A percentile compares a stretch with the other conserved stretches of the same genome.
phyloP scores from a whole-genome alignment of 441 rosid species.

The Pelargonium australe region DNA sequence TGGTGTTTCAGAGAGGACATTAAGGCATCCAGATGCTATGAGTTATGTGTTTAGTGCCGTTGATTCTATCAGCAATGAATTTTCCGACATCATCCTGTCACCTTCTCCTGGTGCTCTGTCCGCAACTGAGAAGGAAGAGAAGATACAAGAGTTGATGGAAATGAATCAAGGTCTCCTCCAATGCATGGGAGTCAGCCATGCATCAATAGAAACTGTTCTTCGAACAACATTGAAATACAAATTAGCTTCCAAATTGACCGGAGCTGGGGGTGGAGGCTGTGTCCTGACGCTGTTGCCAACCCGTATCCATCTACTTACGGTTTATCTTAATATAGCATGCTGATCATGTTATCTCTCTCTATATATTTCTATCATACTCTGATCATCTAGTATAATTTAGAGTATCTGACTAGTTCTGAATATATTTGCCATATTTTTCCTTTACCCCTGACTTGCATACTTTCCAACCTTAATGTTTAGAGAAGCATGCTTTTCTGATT shows the following conservation, averaged over 20 bases:
- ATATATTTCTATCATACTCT: not conserved
- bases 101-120: constrained; percentile 41
- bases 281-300: constrained; percentile 78
- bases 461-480: no score
- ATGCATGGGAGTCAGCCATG: constrained; percentile 85
- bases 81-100: constrained; percentile 50
- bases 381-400: no score
- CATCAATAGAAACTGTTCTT: constrained; percentile 71
- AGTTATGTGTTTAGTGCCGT: constrained; percentile 57
- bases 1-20: constrained; percentile 70
- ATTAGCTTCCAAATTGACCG: constrained; percentile 75
- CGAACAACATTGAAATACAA: constrained; percentile 67
- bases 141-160: constrained; percentile 71
- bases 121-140: constrained; percentile 53
- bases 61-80: constrained; percentile 71
- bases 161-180: constrained; percentile 91
- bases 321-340: not conserved
- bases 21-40: constrained; percentile 69
- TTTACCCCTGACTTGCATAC: no score
- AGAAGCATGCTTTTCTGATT: no score
- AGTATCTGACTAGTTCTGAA: no score
- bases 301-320: constrained; percentile 44
- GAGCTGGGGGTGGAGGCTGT: constrained; percentile 97
- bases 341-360: not conserved
- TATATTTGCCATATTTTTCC: no score